Evolutionary conservation across 2,329 filamentous ascomycete species (phyloP), one percentile per base, ranked within the genome.

Genomic region (Parafenestella ontariensis): DNA sequence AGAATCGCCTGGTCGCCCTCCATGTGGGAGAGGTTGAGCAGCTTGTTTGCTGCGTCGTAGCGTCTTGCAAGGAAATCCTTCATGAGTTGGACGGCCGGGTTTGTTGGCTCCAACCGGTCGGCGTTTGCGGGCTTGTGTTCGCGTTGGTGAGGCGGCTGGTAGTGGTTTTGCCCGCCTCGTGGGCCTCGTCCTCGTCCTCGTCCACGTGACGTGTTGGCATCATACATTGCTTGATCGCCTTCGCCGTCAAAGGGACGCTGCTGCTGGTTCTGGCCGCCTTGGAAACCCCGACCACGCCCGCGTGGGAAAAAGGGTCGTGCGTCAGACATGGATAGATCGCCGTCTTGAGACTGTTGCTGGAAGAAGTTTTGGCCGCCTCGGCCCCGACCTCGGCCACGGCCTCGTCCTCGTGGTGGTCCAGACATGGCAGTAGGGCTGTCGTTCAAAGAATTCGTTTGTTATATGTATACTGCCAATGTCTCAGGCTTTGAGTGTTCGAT

Each of bases 21-120:
- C 9, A 98, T 85, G 1, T 84, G 81, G n/a, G 91, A 92, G 9
- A 99, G 85, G 70, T 96, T 87, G 34, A 98, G 83, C 0, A 97
- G 80, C 76, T 96, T 96, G 47, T 81, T 80, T 6, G 82, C 81
- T 15, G 83, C 77, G 56, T 90, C 81, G 77, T 96, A 98, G 44
- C 95, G 88, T 49, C 85, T 83, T 49, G 83, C 83, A 13, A 99
- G 82, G 58, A 97, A 88, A 15, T 79, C 77, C 61, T 87, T 86
- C 53, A 97, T 83, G 62, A 88, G 87, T 21, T 84, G 80, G 72
- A 88, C 88, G n/a, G 68, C 68, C 21, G 58, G 62, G 34, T 51
- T 46, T 20, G 52, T 61, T 42, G 55, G 37, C 26, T 55, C 55
- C 23, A 54, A 46, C 15, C 54, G 57, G 9, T 64, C 61, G 5